A percentile compares a stretch with the other conserved stretches of the same genome.
Evolutionary conservation across 1,284 basidiomycete genomes (phyloP).

Genomic region (Sanghuangporus baumii): DNA sequence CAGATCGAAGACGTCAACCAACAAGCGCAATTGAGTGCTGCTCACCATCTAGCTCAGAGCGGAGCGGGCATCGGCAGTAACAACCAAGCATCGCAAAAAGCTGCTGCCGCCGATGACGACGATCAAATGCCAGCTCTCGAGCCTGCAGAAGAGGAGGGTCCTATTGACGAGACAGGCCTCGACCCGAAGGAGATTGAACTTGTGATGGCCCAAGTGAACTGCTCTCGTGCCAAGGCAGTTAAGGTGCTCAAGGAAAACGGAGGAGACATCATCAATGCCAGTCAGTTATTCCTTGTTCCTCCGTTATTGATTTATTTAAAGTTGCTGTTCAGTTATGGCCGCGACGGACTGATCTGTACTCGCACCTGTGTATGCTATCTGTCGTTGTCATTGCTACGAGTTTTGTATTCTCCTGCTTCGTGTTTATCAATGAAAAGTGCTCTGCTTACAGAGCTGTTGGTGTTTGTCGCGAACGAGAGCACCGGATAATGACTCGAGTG

Average conservation of each 20-base stretch:
- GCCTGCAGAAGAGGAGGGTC: constrained; percentile 71
- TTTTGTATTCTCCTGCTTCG: constrained; percentile 14
- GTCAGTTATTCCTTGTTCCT: constrained; percentile 48
- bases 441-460: neutral
- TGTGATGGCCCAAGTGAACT: constrained; percentile 82
- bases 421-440: constrained; percentile 4
- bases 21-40: constrained; percentile 77
- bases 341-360: constrained; percentile 38
- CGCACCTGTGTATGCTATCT: constrained; percentile 18
- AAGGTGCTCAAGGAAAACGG: constrained; percentile 83
- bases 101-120: constrained; percentile 42
- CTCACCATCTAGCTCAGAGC: constrained; percentile 73
- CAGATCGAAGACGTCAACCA: constrained; percentile 90
- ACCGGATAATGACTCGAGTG: neutral
- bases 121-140: constrained; percentile 83
- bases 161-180: constrained; percentile 76
- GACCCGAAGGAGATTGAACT: constrained; percentile 95
- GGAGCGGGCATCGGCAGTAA: constrained; percentile 39
- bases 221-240: constrained; percentile 85
- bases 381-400: constrained; percentile 25
- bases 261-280: constrained; percentile 91
- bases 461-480: neutral
- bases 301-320: constrained; percentile 13
- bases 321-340: constrained; percentile 50
- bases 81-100: constrained; percentile 48